These are phyloP conservation scores for Rhododendron williamsianum DNA, from an alignment of 148 eudicot genomes.

Conservation along the genomic window DNA sequence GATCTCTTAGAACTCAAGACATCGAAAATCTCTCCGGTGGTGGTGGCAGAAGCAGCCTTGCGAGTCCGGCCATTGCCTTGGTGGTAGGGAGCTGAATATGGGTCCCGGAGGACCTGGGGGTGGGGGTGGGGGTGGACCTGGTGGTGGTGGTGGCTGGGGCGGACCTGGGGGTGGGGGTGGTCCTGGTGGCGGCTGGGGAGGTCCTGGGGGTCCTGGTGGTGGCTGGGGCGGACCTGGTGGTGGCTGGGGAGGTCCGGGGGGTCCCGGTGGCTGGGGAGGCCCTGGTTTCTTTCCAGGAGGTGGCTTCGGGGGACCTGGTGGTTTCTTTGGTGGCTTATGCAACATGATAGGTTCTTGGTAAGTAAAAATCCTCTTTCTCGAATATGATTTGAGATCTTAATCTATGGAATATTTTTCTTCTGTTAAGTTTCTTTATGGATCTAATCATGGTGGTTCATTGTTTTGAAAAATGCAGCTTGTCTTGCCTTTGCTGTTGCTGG, in stretches of 20 bases:
- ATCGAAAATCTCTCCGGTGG: neutral
- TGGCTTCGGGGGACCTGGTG: conserved; percentile 8
- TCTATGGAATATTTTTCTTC: neutral
- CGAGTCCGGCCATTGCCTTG: neutral
- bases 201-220: conserved; percentile 16
- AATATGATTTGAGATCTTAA: neutral
- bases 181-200: conserved; percentile 14
- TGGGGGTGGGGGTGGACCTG: neutral
- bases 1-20: neutral
- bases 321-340: conserved; percentile 26
- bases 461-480: conserved; percentile 15
- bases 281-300: conserved; percentile 15
- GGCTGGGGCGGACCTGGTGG: conserved; percentile 15
- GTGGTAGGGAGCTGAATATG: neutral
- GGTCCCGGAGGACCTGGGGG: conserved; percentile 13
- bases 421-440: neutral
- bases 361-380: neutral
- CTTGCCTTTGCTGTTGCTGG: conserved; percentile 31
- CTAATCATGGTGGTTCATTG: neutral
- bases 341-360: conserved; percentile 20
- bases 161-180: conserved; percentile 17
- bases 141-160: neutral
- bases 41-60: neutral
- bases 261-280: conserved; percentile 7
- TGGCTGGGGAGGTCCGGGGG: neutral